Percentiles rank a stretch among this genome's conserved stretches.
Evolutionary conservation across 225 moss, liverwort and hornwort species (phyloP).

Genomic region (Lunularia cruciata): DNA sequence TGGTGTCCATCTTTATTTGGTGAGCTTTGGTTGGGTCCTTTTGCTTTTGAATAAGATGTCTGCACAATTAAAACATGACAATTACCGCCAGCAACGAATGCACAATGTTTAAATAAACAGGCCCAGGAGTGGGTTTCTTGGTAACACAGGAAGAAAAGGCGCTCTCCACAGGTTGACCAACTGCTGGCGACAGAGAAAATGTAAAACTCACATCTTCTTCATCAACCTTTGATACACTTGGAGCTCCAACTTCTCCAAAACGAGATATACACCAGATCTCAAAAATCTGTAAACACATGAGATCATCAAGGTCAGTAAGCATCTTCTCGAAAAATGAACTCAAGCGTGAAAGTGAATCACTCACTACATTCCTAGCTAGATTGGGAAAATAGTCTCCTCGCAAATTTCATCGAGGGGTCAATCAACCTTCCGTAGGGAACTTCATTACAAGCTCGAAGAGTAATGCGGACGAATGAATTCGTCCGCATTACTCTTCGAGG

Average conservation of each 20-base stretch:
- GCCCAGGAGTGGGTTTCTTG: background rate
- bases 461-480: too few species aligned
- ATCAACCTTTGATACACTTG: constrained; percentile 87
- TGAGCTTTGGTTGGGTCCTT: constrained; percentile 86
- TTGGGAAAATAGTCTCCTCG: too few species aligned
- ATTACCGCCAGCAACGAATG: background rate
- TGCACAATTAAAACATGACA: constrained; percentile 32
- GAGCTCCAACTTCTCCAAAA: constrained; percentile 94
- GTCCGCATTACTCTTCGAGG: too few species aligned
- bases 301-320: background rate
- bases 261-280: constrained; percentile 94
- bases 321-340: too few species aligned
- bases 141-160: background rate
- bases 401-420: too few species aligned
- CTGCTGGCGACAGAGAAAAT: background rate
- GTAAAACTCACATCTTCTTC: constrained; percentile 76
- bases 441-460: too few species aligned
- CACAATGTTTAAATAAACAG: too few species aligned
- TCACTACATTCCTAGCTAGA: too few species aligned
- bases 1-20: constrained; percentile 95
- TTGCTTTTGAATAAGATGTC: constrained; percentile 80
- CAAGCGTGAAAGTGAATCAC: too few species aligned
- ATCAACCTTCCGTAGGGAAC: too few species aligned
- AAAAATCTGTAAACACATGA: constrained; percentile 54
- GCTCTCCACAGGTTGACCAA: background rate